phyloP scores from a whole-genome alignment of 164 flowering plant species.

The Vitis rotundifolia region DNA sequence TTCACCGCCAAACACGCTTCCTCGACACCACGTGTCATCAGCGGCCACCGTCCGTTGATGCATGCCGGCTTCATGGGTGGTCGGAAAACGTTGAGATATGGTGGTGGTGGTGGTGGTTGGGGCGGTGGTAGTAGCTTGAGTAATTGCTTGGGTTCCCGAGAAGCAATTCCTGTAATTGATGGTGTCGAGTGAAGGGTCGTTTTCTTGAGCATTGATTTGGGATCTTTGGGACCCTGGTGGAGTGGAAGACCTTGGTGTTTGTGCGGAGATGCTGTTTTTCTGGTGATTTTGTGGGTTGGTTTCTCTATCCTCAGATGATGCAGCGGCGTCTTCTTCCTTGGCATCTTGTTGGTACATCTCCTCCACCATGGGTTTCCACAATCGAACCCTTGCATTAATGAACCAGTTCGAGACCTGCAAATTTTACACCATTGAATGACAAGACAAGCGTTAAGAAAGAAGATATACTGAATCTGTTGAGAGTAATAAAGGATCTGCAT shows the following conservation, averaged over 20 bases:
- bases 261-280: constrained; percentile 13
- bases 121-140: not conserved
- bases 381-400: constrained; percentile 32
- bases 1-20: not conserved
- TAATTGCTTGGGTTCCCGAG: constrained; percentile 26
- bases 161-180: constrained; percentile 28
- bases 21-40: constrained; percentile 8
- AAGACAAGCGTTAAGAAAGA: too few relatives aligned
- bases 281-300: not conserved
- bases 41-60: constrained; percentile 5
- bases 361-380: constrained; percentile 68
- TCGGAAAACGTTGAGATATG: not conserved
- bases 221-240: constrained; percentile 31
- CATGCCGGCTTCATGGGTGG: not conserved
- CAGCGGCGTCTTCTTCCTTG: constrained; percentile 10
- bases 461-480: too few relatives aligned
- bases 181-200: constrained; percentile 36
- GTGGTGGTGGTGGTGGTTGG: too few relatives aligned
- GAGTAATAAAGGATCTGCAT: too few relatives aligned
- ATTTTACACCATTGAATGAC: too few relatives aligned
- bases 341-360: constrained; percentile 56
- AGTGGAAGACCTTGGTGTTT: constrained; percentile 21
- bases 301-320: not conserved
- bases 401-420: constrained; percentile 45
- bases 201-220: constrained; percentile 38